Base-by-base conservation (phyloP, 352 stramenopile genomes). In the Saprolegnia parasitica region DNA sequence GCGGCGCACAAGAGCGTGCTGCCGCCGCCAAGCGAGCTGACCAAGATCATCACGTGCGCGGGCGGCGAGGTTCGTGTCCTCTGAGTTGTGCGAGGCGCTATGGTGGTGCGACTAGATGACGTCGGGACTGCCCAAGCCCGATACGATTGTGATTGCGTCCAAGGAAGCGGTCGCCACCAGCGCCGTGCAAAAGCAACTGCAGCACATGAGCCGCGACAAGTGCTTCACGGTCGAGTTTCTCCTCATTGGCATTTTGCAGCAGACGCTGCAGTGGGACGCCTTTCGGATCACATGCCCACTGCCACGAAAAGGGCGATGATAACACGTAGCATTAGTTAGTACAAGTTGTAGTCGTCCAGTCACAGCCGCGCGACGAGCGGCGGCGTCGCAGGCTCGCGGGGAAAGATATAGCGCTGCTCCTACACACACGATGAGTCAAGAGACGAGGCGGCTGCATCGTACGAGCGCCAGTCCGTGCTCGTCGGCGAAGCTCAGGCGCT, bases 1-100 rank as follows among this genome's bases (percentile, higher is more conserved):
- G 83, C 75, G 16, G 75, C 75, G 37, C 80, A 87, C 78, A 87
- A 87, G 65, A 83, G 73, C 15, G 67, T 87, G 16, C 71, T 79
- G 40, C 80, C 80, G 15, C 80, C 80, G 5, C 76, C 78, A 42
- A 77, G 78, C 21, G 78, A 85, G 13, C 63, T 87, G n/a, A 67
- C 75, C 56, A 83, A 80, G 46, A 87, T 87, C 56, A 75, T 87
- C 15, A 64, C 81, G 63, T 84, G 77, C 56, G 80, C 80, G 8
- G 80, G 80, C 8, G 80, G 80, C 9, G 73, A 74, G 45, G 78
- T 70, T 10, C 5, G 8, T 23, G 16, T 10, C 21, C 18, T 67
- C 18, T 13, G 21, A 24, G 26, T 35, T 29, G 11, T 8, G 49
- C 61, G 58, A 32, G 39, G 40, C 26, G 32, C 32, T 58, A 16